Evolutionary conservation across 176 grass and related monocot genomes (phyloP), one percentile per base, ranked within the genome.

Genomic region (Avena insularis): DNA sequence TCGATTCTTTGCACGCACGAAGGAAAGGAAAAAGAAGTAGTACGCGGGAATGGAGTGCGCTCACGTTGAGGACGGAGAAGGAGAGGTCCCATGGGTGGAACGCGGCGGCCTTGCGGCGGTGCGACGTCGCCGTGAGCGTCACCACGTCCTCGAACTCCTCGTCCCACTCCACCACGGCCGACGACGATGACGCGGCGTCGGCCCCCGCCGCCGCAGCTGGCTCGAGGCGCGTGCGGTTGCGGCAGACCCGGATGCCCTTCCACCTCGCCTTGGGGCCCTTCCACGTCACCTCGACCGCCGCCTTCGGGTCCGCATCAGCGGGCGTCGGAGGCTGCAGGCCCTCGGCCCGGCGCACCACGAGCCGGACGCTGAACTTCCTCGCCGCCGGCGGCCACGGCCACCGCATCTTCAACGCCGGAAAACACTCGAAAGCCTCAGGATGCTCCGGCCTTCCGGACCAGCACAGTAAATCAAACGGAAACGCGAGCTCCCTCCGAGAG

Each of bases 61-160:
- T 98, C 85, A 98, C 93, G 87, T 89, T 88, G 83, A 94, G 87
- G 51, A 98, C 87, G 88, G 84, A 83, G 84, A 99, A 93, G 72
- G 85, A 78, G 82, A 99, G 54, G 12, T 91, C 94, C 97, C 97
- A 99, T 0, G 97, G 90, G 9, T 91, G 88, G 87, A 99, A 99
- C 57, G 83, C 23, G 25, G 70, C 10, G 20, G 78, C 62, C 46
- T 99, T 94, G 33, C 92, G 89, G 20, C 92, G 92, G n/a, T 94
- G 89, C 23, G 89, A 84, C 66, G 85, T 71, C 35, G 87, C 74
- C 54, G 90, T 77, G 54, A 99, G 85, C 62, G 92, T 82, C 27
- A 88, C 87, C 1, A 91, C 91, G 36, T 78, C 88, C 82, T 89
- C 87, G 87, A 99, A 99, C 81, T 94, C 97, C 85, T 99, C 97